phyloP scores from a whole-genome alignment of 2,329 filamentous ascomycete species.

The Trichophyton schoenleinii region DNA sequence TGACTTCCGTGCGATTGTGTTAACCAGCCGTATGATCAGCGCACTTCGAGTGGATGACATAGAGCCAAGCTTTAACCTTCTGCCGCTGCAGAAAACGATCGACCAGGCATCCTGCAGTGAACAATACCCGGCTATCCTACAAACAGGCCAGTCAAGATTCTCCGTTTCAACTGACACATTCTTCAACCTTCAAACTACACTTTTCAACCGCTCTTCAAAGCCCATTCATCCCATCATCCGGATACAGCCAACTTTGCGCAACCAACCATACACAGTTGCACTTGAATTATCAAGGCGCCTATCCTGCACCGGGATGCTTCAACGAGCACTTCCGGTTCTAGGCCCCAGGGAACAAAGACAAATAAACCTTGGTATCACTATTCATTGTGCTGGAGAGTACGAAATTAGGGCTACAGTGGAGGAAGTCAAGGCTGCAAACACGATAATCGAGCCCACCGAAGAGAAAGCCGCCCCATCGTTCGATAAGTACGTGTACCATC shows the following conservation, averaged over 20 bases:
- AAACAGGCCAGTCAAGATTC: slow-evolving; percentile 37
- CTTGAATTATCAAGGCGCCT: slow-evolving; percentile 73
- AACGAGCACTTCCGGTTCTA: slow-evolving; percentile 57
- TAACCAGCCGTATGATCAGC: slow-evolving; percentile 70
- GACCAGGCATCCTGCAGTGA: slow-evolving; percentile 11
- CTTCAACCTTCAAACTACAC: slow-evolving; percentile 53
- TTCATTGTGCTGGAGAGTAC: slow-evolving; percentile 68
- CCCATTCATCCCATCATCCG: slow-evolving; percentile 62
- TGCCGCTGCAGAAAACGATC: slow-evolving; percentile 15
- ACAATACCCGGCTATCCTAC: slow-evolving; percentile 18
- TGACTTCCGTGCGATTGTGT: slow-evolving; percentile 61
- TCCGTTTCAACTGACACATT: slow-evolving; percentile 48
- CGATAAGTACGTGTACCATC: slow-evolving; percentile 6
- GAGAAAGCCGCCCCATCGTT: not conserved
- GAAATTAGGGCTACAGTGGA: slow-evolving; percentile 72
- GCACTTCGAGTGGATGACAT: slow-evolving; percentile 70
- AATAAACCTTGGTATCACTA: slow-evolving; percentile 56
- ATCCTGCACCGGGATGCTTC: slow-evolving; percentile 72
- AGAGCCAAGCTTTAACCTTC: slow-evolving; percentile 43
- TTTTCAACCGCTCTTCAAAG: slow-evolving; percentile 60
- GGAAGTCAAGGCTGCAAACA: slow-evolving; percentile 49
- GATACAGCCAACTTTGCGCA: slow-evolving; percentile 61
- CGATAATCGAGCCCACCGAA: slow-evolving; percentile 12
- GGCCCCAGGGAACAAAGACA: slow-evolving; percentile 46
- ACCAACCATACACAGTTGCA: slow-evolving; percentile 58